phyloP scores from a whole-genome alignment of 768 basidiomycete genomes.

The Boletus pseudo-olivaceus region DNA sequence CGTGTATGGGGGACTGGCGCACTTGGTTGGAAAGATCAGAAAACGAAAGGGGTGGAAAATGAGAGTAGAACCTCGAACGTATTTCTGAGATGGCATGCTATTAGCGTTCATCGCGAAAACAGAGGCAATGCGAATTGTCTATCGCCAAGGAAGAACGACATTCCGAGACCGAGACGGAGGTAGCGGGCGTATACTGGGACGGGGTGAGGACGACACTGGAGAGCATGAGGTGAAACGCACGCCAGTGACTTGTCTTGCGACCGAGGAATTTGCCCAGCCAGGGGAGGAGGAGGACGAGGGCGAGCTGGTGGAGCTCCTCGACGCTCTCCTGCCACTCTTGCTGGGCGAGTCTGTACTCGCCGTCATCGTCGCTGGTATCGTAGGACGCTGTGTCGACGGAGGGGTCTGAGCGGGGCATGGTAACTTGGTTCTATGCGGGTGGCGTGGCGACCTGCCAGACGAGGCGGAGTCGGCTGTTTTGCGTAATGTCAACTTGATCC shows the following conservation, averaged over 20 bases:
- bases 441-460: constrained; percentile 13
- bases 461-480: constrained; percentile 1
- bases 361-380: constrained; percentile 59
- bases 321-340: constrained; percentile 94
- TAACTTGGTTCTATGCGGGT: constrained; percentile 27
- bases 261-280: constrained; percentile 88
- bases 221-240: constrained; percentile 44
- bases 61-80: constrained; percentile 26
- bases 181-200: constrained; percentile 70
- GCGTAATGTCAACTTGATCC: not conserved
- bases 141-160: constrained; percentile 58
- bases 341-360: constrained; percentile 74
- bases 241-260: constrained; percentile 80
- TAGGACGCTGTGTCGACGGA: constrained; percentile 60
- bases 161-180: constrained; percentile 56
- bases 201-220: constrained; percentile 10
- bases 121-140: constrained; percentile 9
- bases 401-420: constrained; percentile 59
- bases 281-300: constrained; percentile 78
- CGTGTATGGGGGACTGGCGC: constrained; percentile 43
- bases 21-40: constrained; percentile 50
- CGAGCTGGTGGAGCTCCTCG: constrained; percentile 76
- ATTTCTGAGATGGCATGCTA: constrained; percentile 18
- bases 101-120: constrained; percentile 18
- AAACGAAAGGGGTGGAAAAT: constrained; percentile 34